Evolutionary conservation across 768 basidiomycete genomes (phyloP).

Genomic region (Strobilomyces dryophilus): DNA sequence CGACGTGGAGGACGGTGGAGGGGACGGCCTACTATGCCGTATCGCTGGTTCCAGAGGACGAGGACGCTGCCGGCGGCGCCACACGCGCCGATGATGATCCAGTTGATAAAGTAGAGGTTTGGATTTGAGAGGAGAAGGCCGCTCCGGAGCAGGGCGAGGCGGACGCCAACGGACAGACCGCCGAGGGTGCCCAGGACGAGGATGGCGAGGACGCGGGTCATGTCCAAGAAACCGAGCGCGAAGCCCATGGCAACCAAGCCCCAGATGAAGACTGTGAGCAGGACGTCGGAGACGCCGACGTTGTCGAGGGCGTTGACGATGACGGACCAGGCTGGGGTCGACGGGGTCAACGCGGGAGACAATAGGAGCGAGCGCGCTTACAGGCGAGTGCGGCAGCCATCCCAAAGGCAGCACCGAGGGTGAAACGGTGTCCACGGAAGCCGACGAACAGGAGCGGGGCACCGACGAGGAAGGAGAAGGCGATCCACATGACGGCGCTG

Average conservation of each 20-base stretch:
- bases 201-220: slow-evolving; percentile 47
- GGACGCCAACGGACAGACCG: slow-evolving; percentile 54
- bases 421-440: slow-evolving; percentile 52
- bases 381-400: slow-evolving; percentile 44
- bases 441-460: slow-evolving; percentile 52
- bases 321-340: slow-evolving; percentile 50
- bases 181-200: slow-evolving; percentile 46
- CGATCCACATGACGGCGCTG: slow-evolving; percentile 56
- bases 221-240: slow-evolving; percentile 48
- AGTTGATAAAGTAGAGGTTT: slow-evolving; percentile 41
- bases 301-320: slow-evolving; percentile 52
- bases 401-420: slow-evolving; percentile 52
- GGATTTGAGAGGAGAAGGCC: slow-evolving; percentile 43
- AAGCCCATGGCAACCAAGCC: slow-evolving; percentile 49
- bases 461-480: slow-evolving; percentile 49
- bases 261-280: slow-evolving; percentile 47
- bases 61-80: slow-evolving; percentile 40
- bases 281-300: slow-evolving; percentile 47
- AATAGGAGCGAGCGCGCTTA: slow-evolving; percentile 24
- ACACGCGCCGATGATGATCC: slow-evolving; percentile 47
- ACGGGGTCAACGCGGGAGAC: not conserved
- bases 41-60: slow-evolving; percentile 43
- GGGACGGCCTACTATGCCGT: slow-evolving; percentile 44
- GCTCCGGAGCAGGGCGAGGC: slow-evolving; percentile 46
- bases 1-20: not conserved